Base-by-base conservation (phyloP, 2,329 filamentous ascomycete species). In the Arthrobotrys musiformis region DNA sequence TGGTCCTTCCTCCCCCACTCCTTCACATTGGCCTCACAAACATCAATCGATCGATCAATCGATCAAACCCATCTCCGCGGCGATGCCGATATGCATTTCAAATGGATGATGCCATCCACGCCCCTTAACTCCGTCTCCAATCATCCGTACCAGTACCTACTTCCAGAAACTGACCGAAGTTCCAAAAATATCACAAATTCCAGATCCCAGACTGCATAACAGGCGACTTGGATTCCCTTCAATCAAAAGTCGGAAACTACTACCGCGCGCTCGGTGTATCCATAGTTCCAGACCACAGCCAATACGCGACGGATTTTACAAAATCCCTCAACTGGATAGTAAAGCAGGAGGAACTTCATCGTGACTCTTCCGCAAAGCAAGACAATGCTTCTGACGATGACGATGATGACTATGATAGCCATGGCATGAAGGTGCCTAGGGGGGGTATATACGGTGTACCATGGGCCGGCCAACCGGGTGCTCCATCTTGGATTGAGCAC, bases 141-240 rank as follows among this genome's bases (percentile, higher is more conserved):
- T 24, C 19, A 48, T 17, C 2, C 33, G 33, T 9, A 37, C 33
- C 15, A 7, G 9, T 42, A 17, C 6, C 40, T 19, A 15, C 19
- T 33, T 33, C 30, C 9, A 33, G 30, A 33, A 19, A 19, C 30
- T 22, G 11, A 42, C 5, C 28, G 28, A 67, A 46, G 22, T 44
- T 4, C 22, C 63, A 11, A 19, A 28, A 40, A 33, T 24, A 19
- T 15, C 35, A 13, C 35, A 19, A n/a, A 15, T 56, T 26, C 33
- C 66, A 89, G 81, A 85, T 89, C 70, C 88, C 93, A 0, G 86
- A 92, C 81, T 86, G 88, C 67, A 93, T 99, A 78, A 90, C 97
- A 80, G 95, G 95, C 54, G 95, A 99, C 82, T 87, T 99, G 8
- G 95, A 99, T 84, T 97, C 94, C 2, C 85, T 98, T 17, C 85